These are phyloP conservation scores for Rutstroemia sydowiana DNA, from an alignment of 2,329 filamentous ascomycete genomes.

Conservation along the genomic window DNA sequence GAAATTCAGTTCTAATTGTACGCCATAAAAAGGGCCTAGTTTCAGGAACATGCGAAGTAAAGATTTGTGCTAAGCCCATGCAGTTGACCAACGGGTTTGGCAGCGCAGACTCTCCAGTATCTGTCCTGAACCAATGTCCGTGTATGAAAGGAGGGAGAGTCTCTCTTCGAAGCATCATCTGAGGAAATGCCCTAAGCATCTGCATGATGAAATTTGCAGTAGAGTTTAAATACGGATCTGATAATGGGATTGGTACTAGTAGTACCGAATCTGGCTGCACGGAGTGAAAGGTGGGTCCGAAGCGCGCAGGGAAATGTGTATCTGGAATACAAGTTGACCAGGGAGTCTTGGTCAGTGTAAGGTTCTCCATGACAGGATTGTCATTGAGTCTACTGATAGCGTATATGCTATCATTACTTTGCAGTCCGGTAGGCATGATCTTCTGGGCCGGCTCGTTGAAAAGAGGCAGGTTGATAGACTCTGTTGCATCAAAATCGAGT, in stretches of 20 bases:
- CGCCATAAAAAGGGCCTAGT: conserved; percentile 20
- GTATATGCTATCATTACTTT: neutral
- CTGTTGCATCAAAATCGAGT: neutral
- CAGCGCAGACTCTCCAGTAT: neutral
- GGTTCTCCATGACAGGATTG: neutral
- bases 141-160: conserved; percentile 26
- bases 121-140: conserved; percentile 1
- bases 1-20: conserved; percentile 12
- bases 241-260: neutral
- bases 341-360: neutral
- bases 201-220: conserved; percentile 11
- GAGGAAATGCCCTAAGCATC: conserved; percentile 17
- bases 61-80: conserved; percentile 25
- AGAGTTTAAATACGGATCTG: neutral
- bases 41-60: conserved; percentile 17
- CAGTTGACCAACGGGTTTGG: conserved; percentile 18
- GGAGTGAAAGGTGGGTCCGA: neutral
- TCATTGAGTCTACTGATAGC: neutral
- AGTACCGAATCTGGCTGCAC: neutral
- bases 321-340: neutral
- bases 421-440: neutral
- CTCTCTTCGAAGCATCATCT: conserved; percentile 24
- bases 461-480: conserved; percentile 19
- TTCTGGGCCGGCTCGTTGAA: neutral
- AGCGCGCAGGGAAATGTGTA: neutral